Evolutionary conservation across 1,284 basidiomycete species (phyloP), one percentile per base, ranked within the genome.

Genomic region (Fomitopsis palustris): DNA sequence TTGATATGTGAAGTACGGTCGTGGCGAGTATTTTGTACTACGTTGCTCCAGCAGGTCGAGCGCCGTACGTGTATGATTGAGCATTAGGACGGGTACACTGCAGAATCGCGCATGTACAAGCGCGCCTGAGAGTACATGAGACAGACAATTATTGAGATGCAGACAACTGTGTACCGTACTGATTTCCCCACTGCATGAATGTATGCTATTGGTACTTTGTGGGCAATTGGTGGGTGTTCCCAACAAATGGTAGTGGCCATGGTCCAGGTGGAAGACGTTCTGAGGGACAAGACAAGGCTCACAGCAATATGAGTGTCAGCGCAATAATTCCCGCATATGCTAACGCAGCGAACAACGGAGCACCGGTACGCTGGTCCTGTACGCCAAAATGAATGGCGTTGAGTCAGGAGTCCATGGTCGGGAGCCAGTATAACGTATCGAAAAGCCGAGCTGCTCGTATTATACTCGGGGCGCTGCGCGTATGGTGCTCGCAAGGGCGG

Each of bases 181-280:
- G 27, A 31, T 49, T 57, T 16, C 62, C 66, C 59, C 59, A 73
- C 33, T 67, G 56, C 14, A 61, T 65, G 60, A 83, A 83, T 21
- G 68, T 70, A 56, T 74, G 62, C 61, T 79, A 75, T 61, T 76
- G 76, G 55, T 75, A 69, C 21, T 65, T 60, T 14, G 59, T 47
- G 2, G 78, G 74, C 56, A 84, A 73, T 59, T 83, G 80, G 35
- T 79, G 75, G 27, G 75, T 67, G 61, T 83, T 83, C 2, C 82
- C 82, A 37, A 84, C 69, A 57, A 83, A 63, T 0, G 81, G 80
- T 12, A 76, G 65, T 10, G 75, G 72, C 39, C 60, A 72, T 6
- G 82, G 82, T 1, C 81, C 82, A 2, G 81, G 81, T 23, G 82
- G 81, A 12, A 67, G 58, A 19, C 21, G 43, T 47, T 29, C 21